phyloP scores from a whole-genome alignment of 2,329 filamentous ascomycete species.

The Stagonosporopsis cucurbitacearum region DNA sequence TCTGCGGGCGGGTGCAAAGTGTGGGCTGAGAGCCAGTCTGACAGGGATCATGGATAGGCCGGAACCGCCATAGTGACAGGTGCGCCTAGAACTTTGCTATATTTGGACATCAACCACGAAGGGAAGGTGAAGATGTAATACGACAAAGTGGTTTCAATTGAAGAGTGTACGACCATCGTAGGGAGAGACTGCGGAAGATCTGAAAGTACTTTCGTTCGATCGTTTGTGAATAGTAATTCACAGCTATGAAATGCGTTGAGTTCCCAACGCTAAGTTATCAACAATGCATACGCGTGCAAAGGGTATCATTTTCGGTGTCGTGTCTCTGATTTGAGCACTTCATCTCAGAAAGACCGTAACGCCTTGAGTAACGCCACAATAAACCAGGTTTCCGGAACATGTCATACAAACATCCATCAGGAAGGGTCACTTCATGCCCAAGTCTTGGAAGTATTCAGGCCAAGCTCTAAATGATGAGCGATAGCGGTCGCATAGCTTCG shows the following conservation, averaged over 20 bases:
- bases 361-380: slow-evolving; percentile 16
- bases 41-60: slow-evolving; percentile 15
- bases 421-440: slow-evolving; percentile 26
- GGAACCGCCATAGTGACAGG: slow-evolving; percentile 6
- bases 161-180: too few species aligned
- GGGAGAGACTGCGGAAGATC: neutral
- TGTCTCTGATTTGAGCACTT: slow-evolving; percentile 42
- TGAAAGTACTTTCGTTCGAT: neutral
- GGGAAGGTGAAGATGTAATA: neutral
- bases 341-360: slow-evolving; percentile 36
- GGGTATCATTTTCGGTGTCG: slow-evolving; percentile 17
- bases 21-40: neutral
- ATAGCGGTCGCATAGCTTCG: slow-evolving; percentile 46
- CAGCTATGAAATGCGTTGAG: neutral
- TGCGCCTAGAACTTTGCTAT: slow-evolving; percentile 6
- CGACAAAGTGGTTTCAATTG: too few species aligned
- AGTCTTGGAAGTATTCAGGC: slow-evolving; percentile 36
- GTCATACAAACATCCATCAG: neutral
- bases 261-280: neutral
- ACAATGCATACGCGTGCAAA: slow-evolving; percentile 9
- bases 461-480: slow-evolving; percentile 44
- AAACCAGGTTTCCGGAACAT: neutral
- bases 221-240: neutral
- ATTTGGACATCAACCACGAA: neutral
- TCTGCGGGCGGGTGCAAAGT: slow-evolving; percentile 4